Evolutionary conservation across 768 basidiomycete genomes (phyloP), one percentile per base, ranked within the genome.

Genomic region (Phlebiopsis gigantea): DNA sequence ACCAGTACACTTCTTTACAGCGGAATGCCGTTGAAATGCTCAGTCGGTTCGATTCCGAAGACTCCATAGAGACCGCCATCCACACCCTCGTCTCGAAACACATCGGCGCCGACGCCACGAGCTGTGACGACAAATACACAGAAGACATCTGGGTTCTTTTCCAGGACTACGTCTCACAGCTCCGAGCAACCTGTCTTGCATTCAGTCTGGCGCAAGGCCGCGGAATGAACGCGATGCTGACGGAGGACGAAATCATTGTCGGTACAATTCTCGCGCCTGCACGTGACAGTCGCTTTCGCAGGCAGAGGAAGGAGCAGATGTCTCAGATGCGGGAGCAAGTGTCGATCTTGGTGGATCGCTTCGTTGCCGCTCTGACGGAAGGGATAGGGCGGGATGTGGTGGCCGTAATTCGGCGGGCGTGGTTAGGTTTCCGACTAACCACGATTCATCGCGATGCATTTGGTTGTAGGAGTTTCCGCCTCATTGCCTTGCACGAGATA

Each of bases 221-320:
- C 30, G 17, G 34, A 10, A 2, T 17, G 34, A 68, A 66, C 5
- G 70, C 73, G 2, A 68, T 71, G 45, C 69, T 87, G 1, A 77
- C 78, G 5, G 83, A 87, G 62, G 82, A 79, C 62, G 85, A 87
- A 66, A 80, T 77, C 0, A 66, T 84, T 3, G 66, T 83, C 15
- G 85, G 85, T 0, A 84, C 83, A 0, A 85, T 86, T 47, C 69
- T 77, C 0, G 80, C 82, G 17, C 31, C 34, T n/a, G 47, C 47
- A 12, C 12, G 34, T 39, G 4, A 39, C 34, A 39, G 34, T 9
- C 44, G 44, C 44, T 19, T 84, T 58, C 75, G 76, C 22, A 72
- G 79, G 14, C 73, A 69, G 53, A 73, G 83, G 19, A 73, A 67
- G 55, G 78, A 82, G 28, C 65, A 72, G 42, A 83, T 81, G 57